Percentiles rank a stretch among this genome's conserved stretches.
Conservation (phyloP, 2,329 filamentous ascomycete genomes). For the Microascus cirrosus region DNA sequence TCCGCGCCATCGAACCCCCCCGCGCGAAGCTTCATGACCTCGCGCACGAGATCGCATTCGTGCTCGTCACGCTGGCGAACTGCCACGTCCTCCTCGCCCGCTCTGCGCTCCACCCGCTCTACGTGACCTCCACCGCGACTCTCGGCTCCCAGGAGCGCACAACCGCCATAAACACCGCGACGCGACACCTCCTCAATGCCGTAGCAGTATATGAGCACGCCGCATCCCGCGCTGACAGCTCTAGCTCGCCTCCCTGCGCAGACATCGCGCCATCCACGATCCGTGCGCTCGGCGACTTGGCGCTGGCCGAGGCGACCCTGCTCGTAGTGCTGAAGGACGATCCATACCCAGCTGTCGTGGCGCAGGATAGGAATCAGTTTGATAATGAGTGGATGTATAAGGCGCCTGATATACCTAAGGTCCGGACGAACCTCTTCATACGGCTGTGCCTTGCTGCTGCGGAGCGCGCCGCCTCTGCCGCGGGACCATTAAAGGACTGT, state of each 20-base stretch:
- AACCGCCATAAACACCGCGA: conserved; percentile 59
- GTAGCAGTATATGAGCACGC: conserved; percentile 70
- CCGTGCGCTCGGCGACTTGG: conserved; percentile 50
- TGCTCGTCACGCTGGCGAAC: conserved; percentile 65
- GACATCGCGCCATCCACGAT: conserved; percentile 43
- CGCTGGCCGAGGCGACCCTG: conserved; percentile 79
- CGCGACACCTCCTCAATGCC: conserved; percentile 66
- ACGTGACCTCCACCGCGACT: conserved; percentile 51
- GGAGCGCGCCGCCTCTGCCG: conserved; percentile 72
- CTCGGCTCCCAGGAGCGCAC: conserved; percentile 56
- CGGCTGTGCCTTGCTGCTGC: conserved; percentile 77
- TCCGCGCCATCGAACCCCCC: conserved; percentile 47
- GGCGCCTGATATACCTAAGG: conserved; percentile 75
- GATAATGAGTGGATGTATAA: conserved; percentile 97
- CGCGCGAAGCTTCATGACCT: conserved; percentile 63
- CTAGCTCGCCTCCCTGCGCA: conserved; percentile 26
- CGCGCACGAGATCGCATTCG: conserved; percentile 75
- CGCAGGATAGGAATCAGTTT: conserved; percentile 69
- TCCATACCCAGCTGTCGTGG: conserved; percentile 73
- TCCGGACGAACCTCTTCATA: conserved; percentile 79
- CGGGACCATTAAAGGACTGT: conserved; percentile 33
- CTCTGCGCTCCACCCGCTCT: conserved; percentile 60
- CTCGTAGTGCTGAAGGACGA: conserved; percentile 90
- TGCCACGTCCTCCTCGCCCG: conserved; percentile 64
- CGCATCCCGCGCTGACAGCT: conserved; percentile 34